A percentile compares a stretch with the other conserved stretches of the same genome.
phyloP scores from a whole-genome alignment of 2,329 filamentous ascomycete species.

The Coleophoma crateriformis region DNA sequence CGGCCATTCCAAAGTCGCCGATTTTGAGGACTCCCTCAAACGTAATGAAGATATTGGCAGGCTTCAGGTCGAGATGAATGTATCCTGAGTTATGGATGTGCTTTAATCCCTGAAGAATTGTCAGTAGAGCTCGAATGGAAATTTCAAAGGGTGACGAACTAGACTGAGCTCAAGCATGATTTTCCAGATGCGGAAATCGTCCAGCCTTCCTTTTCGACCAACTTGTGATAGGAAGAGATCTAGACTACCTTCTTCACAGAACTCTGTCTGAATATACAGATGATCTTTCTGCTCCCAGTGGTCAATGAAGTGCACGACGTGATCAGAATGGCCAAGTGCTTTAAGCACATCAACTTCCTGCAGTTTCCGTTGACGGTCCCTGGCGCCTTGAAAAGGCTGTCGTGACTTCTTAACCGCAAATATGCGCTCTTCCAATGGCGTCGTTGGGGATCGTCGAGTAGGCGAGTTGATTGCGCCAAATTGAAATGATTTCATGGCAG shows the following conservation, averaged over 20 bases:
- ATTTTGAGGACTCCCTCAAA: conserved; percentile 81
- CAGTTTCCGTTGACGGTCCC: conserved; percentile 77
- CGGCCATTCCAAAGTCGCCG: conserved; percentile 80
- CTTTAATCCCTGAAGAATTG: conserved; percentile 64
- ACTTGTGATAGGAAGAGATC: conserved; percentile 79
- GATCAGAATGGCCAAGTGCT: conserved; percentile 72
- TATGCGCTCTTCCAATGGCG: conserved; percentile 51
- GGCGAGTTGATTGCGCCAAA: conserved; percentile 38
- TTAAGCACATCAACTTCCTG: conserved; percentile 78
- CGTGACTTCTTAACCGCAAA: conserved; percentile 95
- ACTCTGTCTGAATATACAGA: conserved; percentile 97
- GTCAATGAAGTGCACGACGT: conserved; percentile 78
- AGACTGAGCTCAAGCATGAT: conserved; percentile 80
- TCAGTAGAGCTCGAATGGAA: conserved; percentile 10
- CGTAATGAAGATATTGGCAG: conserved; percentile 76
- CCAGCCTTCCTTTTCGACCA: conserved; percentile 78
- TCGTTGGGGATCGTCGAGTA: conserved; percentile 44
- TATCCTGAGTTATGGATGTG: conserved; percentile 86
- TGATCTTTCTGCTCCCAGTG: conserved; percentile 83
- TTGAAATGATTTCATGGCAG: conserved; percentile 33
- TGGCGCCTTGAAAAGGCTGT: conserved; percentile 69
- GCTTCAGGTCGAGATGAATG: conserved; percentile 81
- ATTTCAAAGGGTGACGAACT: conserved; percentile 46
- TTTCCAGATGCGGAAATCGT: conserved; percentile 99
- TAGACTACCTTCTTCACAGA: conserved; percentile 88